Base-by-base conservation (phyloP, 73 alveolate species). In the Urostyla sp. region DNA sequence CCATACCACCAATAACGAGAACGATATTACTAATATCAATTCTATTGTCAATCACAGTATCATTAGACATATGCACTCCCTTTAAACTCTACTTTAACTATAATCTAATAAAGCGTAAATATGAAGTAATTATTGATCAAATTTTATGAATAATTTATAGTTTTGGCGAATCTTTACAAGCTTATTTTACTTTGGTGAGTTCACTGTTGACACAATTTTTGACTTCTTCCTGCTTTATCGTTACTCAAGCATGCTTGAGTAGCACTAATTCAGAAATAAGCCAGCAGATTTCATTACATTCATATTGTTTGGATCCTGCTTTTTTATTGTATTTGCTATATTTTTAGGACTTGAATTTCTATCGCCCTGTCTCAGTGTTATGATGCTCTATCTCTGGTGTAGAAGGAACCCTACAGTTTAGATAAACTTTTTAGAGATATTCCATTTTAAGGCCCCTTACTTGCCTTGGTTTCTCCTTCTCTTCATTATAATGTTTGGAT, bases 321-420 rank as follows among this genome's bases (percentile, higher is more conserved):
- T 67, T 24, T 78, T 60, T 46, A 59, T 78, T 3, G 1, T 57
- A n/a, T 16, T 45, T 6, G 89, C 89, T 0, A 40, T 69, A 10
- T 18, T 60, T 36, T 31, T 78, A 35, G 89, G 89, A 6, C 75
- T 78, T 8, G 67, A 45, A 20, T 78, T 78, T 31, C 66, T 78
- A 31, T 59, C 89, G 18, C 80, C 61, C 16, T 59, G 74, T 34
- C n/a, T 78, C 36, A 23, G 72, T 1, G 27, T 74, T 3, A 78
- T 60, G 60, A 78, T 78, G 74, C 67, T 78, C 5, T 78, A 78
- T 31, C 89, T 78, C 24, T 78, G 89, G 89, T 43, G 80, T 44
- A 35, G 89, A 46, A 59, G 78, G 52, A 78, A 78, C 59, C 67
- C 80, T 26, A 61, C 31, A 31, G 77, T 52, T 20, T 10, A 57